phyloP scores from a whole-genome alignment of 139 green algal species.

The Chlorella sp. region DNA sequence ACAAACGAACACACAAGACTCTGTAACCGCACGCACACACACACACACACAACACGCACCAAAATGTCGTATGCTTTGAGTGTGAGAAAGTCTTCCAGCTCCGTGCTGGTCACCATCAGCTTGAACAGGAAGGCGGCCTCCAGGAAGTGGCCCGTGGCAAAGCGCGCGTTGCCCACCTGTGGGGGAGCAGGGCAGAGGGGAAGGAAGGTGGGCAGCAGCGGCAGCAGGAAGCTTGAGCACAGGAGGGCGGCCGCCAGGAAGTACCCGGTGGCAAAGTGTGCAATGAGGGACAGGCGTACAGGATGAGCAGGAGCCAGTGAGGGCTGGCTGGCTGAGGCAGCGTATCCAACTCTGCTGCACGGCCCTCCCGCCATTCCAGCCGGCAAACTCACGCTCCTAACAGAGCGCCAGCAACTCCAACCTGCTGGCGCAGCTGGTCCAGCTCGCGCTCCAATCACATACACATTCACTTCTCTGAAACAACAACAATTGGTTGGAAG shows the following conservation, averaged over 20 bases:
- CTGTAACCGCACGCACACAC: no score
- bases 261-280: no score
- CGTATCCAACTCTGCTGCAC: neutral
- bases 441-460: constrained; percentile 68
- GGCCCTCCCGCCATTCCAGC: neutral
- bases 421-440: constrained; percentile 49
- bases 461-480: neutral
- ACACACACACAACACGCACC: no score
- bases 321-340: neutral
- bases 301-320: no score
- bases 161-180: constrained; percentile 54
- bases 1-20: no score
- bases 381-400: neutral
- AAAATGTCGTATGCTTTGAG: constrained; percentile 58
- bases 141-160: constrained; percentile 53
- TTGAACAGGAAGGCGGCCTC: constrained; percentile 62
- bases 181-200: neutral
- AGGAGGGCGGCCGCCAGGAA: no score
- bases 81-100: constrained; percentile 67
- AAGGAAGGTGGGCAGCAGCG: no score
- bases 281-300: no score
- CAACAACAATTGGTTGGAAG: neutral
- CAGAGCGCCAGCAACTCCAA: neutral
- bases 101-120: constrained; percentile 41
- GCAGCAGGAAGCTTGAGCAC: no score